These are phyloP conservation scores for Candida hungchunana DNA, from an alignment of 805 yeast genomes.

Conservation along the genomic window DNA sequence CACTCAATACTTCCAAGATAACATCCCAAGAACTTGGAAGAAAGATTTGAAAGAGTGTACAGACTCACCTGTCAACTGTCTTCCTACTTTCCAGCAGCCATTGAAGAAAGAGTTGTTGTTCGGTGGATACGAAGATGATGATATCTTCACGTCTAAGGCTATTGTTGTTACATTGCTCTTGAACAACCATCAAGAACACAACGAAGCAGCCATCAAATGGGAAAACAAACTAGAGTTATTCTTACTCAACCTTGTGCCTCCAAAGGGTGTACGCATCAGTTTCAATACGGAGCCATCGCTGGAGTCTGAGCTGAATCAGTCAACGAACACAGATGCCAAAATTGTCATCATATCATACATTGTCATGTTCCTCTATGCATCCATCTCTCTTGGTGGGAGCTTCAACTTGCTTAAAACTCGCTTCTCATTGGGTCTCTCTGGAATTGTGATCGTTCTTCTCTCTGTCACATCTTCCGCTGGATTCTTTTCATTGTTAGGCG, in stretches of 20 bases:
- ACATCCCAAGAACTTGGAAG: constrained; percentile 55
- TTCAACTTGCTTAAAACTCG: constrained; percentile 51
- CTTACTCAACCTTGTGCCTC: constrained; percentile 42
- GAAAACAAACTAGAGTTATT: constrained; percentile 63
- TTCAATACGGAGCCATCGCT: constrained; percentile 82
- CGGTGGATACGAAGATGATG: constrained; percentile 48
- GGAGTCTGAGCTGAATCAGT: constrained; percentile 76
- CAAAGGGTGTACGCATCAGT: constrained; percentile 56
- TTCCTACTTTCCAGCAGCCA: constrained; percentile 91
- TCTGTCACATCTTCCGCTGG: constrained; percentile 87
- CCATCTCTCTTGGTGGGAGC: constrained; percentile 65
- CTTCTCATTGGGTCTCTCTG: constrained; percentile 75
- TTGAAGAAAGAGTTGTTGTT: constrained; percentile 32
- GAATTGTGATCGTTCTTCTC: constrained; percentile 72
- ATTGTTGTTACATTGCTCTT: constrained; percentile 72
- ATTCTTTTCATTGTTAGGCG: constrained; percentile 64
- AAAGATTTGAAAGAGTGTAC: constrained; percentile 55
- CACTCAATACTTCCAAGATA: constrained; percentile 81
- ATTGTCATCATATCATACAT: constrained; percentile 73
- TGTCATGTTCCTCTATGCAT: constrained; percentile 84
- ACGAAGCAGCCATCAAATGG: constrained; percentile 46
- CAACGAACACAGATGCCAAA: constrained; percentile 72
- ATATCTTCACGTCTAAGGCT: constrained; percentile 61
- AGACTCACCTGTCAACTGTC: constrained; percentile 78
- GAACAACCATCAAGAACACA: constrained; percentile 42